Evolutionary conservation across 108 stramenopile genomes (phyloP), one percentile per base, ranked within the genome.

Genomic region (Epipyxis sp.): DNA sequence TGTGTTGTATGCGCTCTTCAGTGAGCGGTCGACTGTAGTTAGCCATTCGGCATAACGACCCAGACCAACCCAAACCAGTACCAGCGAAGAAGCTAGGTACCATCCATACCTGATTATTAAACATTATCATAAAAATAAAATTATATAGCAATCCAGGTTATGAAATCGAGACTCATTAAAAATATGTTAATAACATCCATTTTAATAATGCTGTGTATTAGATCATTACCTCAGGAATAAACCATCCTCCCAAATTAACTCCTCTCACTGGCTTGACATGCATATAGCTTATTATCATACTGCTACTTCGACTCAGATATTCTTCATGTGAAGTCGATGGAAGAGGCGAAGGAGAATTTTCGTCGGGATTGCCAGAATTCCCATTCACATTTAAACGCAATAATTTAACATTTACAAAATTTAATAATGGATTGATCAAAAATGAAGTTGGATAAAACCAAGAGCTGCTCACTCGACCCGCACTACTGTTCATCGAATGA

Each of bases 221-320:
- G n/a, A n/a, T n/a, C n/a, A n/a, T n/a, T n/a, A 57, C 65, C 42
- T 67, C 65, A 6, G 65, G 65, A 20, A 67, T 67, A 20, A 67
- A 67, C 65, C 37, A 67, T 43, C 65, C 65, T 20, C 65, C 65
- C 37, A 67, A 20, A 43, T 67, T 67, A 20, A 67, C 65, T 6
- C 65, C 65, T 42, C 20, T 6, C 13, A 67, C 20, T 6, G 46
- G 46, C 46, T 50, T 6, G 46, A 50, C 20, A 20, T 6, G 20
- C 13, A 50, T 13, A n/a, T n/a, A n/a, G n/a, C n/a, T n/a, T n/a
- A n/a, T n/a, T n/a, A n/a, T n/a, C n/a, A n/a, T n/a, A n/a, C n/a
- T n/a, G n/a, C n/a, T n/a, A n/a, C n/a, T n/a, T n/a, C n/a, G n/a
- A n/a, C n/a, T n/a, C 46, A 50, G 46, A 20, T 13, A 50, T 13